Evolutionary conservation across 805 yeast species (phyloP).

Genomic region (Hanseniaspora nectarophila): DNA sequence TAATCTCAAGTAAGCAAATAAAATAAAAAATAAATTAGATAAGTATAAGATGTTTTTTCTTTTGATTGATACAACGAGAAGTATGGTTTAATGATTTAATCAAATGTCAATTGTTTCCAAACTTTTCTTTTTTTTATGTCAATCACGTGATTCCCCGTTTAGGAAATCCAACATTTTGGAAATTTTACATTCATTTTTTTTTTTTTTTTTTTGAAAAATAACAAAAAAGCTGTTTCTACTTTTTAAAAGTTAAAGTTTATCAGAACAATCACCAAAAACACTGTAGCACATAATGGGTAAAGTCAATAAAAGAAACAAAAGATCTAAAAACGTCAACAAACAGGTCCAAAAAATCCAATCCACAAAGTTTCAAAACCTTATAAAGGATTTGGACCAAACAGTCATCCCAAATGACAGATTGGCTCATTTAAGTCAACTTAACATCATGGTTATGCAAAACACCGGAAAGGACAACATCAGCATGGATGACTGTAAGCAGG

Average conservation of each 20-base stretch:
- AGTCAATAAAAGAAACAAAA: slow-evolving; percentile 44
- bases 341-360: slow-evolving; percentile 22
- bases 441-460: slow-evolving; percentile 9
- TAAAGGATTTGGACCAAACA: slow-evolving; percentile 32
- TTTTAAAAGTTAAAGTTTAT: too few species aligned
- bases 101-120: too few species aligned
- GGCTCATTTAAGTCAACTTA: slow-evolving; percentile 4
- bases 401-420: slow-evolving; percentile 53
- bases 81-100: too few species aligned
- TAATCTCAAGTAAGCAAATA: slow-evolving; percentile 1
- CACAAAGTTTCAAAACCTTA: slow-evolving; percentile 19
- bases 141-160: too few species aligned
- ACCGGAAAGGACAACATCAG: slow-evolving; percentile 9
- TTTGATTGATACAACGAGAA: too few species aligned
- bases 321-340: slow-evolving; percentile 39
- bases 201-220: too few species aligned
- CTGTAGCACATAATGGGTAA: slow-evolving; percentile 14
- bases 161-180: too few species aligned
- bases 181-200: too few species aligned
- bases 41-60: too few species aligned
- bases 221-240: too few species aligned
- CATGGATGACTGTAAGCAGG: slow-evolving; percentile 20
- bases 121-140: too few species aligned
- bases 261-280: not conserved
- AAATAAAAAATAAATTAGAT: not conserved